Conservation (phyloP, 495 filamentous ascomycete genomes). For the Stereocaulon alpinum region DNA sequence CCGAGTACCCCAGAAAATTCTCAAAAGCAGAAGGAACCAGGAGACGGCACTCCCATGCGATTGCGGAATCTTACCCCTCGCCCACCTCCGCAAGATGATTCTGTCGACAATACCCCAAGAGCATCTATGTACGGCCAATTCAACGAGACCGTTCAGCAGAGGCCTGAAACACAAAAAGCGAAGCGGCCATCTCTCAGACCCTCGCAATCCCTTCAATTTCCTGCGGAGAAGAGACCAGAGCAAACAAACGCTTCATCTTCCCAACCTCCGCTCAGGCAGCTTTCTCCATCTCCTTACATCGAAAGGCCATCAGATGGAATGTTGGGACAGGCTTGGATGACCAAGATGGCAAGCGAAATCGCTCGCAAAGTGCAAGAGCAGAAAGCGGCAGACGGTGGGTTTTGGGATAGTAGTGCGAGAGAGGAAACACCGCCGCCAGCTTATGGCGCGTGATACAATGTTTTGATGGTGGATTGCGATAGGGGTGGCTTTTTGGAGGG, state of each 20-base stretch:
- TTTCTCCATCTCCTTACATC: slow-evolving; percentile 10
- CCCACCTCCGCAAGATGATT: slow-evolving; percentile 8
- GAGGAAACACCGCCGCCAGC: slow-evolving; percentile 54
- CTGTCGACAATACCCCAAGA: slow-evolving; percentile 8
- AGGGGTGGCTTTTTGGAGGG: neutral
- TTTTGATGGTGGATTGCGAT: neutral
- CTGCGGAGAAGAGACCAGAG: neutral
- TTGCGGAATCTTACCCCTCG: slow-evolving; percentile 23
- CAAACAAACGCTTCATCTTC: neutral
- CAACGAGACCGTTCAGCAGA: neutral
- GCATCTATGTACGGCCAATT: neutral
- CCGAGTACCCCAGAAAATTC: slow-evolving; percentile 32
- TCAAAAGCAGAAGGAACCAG: slow-evolving; percentile 16
- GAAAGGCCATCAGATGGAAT: slow-evolving; percentile 39
- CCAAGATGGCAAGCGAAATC: slow-evolving; percentile 85
- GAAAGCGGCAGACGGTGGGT: slow-evolving; percentile 38
- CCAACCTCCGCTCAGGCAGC: neutral
- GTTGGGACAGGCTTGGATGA: slow-evolving; percentile 77
- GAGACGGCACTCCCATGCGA: slow-evolving; percentile 12
- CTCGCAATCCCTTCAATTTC: slow-evolving; percentile 7
- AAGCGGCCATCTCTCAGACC: slow-evolving; percentile 4
- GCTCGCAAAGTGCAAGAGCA: slow-evolving; percentile 74
- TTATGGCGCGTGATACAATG: slow-evolving; percentile 37
- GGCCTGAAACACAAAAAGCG: neutral
- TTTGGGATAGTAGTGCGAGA: slow-evolving; percentile 37